These are phyloP conservation scores for Encephalitozoon hellem DNA, from an alignment of 371 early-diverging fungal species.

Conservation along the genomic window DNA sequence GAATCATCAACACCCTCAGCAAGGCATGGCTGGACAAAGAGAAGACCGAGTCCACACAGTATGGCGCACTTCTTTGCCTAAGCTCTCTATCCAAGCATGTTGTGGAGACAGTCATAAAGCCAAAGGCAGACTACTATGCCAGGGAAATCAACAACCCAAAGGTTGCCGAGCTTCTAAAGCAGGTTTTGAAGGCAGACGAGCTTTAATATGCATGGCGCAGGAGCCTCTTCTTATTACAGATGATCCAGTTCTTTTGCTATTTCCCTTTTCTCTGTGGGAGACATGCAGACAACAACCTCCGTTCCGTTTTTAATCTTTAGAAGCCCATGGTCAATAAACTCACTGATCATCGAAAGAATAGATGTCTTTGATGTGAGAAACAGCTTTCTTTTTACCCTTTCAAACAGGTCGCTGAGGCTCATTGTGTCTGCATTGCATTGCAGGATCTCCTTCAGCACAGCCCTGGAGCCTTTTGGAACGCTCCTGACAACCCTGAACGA, in stretches of 20 bases:
- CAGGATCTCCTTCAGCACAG: conserved; percentile 35
- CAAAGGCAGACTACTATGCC: conserved; percentile 29
- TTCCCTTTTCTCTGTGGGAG: conserved; percentile 6
- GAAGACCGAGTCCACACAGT: conserved; percentile 52
- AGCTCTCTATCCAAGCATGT: conserved; percentile 35
- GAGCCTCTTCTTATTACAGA: not conserved
- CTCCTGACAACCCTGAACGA: conserved; percentile 30
- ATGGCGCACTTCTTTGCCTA: conserved; percentile 58
- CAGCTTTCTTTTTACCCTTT: conserved; percentile 30
- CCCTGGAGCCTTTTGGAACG: conserved; percentile 38
- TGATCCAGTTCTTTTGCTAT: not conserved
- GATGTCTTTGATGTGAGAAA: conserved; percentile 18
- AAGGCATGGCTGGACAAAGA: conserved; percentile 58
- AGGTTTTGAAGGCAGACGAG: not conserved
- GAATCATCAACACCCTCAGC: conserved; percentile 57
- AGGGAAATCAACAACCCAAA: conserved; percentile 6
- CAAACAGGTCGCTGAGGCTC: conserved; percentile 23
- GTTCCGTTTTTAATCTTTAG: conserved; percentile 31
- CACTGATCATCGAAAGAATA: conserved; percentile 24
- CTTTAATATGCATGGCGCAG: not conserved
- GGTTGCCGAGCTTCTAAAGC: conserved; percentile 5
- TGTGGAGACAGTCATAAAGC: conserved; percentile 32
- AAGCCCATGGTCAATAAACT: conserved; percentile 54
- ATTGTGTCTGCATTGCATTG: not conserved
- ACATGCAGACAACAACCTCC: conserved; percentile 19